A percentile compares a stretch with the other conserved stretches of the same genome.
These are phyloP conservation scores for Carex parvula DNA, from an alignment of 176 grass and related monocot genomes.

Conservation along the genomic window DNA sequence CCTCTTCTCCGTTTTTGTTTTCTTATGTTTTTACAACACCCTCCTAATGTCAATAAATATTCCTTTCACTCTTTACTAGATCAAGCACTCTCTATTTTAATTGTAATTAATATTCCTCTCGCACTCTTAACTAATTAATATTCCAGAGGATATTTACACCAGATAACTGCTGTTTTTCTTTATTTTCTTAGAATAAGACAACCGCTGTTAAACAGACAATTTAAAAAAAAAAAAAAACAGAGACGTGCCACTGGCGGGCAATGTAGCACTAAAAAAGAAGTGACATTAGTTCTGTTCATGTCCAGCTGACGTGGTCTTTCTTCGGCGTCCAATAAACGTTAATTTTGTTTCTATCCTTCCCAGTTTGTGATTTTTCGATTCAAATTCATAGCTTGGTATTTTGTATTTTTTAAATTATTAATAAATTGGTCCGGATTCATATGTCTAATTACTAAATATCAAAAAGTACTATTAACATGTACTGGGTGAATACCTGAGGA, in stretches of 20 bases:
- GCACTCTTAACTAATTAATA: neutral
- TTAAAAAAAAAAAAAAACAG: neutral
- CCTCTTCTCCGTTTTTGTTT: neutral
- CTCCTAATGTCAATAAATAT: neutral
- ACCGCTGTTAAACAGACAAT: neutral
- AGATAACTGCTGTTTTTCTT: neutral
- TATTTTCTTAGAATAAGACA: neutral
- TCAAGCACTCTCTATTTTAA: neutral
- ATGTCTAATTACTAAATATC: neutral
- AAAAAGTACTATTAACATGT: slow-evolving; percentile 26
- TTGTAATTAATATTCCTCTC: neutral
- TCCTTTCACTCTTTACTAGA: neutral
- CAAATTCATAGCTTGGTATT: neutral
- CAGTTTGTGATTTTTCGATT: neutral
- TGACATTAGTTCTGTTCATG: neutral
- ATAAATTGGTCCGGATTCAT: neutral
- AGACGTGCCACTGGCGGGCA: neutral
- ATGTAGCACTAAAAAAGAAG: neutral
- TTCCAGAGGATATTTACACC: neutral
- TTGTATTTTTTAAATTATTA: neutral
- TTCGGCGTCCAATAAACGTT: neutral
- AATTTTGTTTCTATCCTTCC: neutral
- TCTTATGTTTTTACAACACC: neutral
- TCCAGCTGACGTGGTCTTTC: neutral
- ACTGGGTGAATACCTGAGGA: slow-evolving; percentile 54